Percentiles rank a stretch among this genome's conserved stretches.
These are phyloP conservation scores for Cladosporium sp. DNA, from an alignment of 2,329 filamentous ascomycete species.

Conservation along the genomic window DNA sequence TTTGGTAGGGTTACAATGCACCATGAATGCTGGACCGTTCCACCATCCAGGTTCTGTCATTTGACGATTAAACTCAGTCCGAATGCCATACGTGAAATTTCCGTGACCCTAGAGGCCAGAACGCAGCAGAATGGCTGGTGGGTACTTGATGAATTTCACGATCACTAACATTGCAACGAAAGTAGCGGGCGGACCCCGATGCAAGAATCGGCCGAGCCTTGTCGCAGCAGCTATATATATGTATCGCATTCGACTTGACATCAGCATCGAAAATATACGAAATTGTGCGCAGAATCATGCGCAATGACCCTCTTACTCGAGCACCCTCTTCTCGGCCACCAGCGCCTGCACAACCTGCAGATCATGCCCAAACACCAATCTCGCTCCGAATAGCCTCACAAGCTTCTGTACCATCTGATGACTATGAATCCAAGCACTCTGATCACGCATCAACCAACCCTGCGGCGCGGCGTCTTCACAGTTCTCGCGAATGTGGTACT, in stretches of 20 bases:
- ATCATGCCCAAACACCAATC: constrained; percentile 23
- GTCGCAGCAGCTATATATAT: too few relatives aligned
- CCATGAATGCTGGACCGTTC: neutral
- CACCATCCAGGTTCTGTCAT: neutral
- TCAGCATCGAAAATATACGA: too few relatives aligned
- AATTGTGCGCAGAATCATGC: neutral
- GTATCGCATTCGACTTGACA: too few relatives aligned
- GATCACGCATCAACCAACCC: constrained; percentile 36
- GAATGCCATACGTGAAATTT: too few relatives aligned
- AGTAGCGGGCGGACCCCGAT: too few relatives aligned
- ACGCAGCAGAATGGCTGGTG: too few relatives aligned
- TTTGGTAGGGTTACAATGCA: neutral
- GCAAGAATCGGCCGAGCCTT: too few relatives aligned
- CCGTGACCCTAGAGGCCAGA: too few relatives aligned
- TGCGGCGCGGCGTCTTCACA: constrained; percentile 32
- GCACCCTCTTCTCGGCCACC: neutral
- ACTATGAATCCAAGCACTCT: constrained; percentile 32
- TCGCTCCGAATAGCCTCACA: constrained; percentile 21
- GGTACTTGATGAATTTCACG: too few relatives aligned
- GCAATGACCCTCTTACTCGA: neutral
- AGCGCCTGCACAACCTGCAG: constrained; percentile 13
- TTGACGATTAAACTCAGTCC: too few relatives aligned
- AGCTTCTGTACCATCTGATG: constrained; percentile 24
- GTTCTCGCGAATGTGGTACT: constrained; percentile 37
- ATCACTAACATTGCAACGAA: too few relatives aligned